Evolutionary conservation across 768 basidiomycete genomes (phyloP), one percentile per base, ranked within the genome.

Genomic region (Boletellus ananiceps): DNA sequence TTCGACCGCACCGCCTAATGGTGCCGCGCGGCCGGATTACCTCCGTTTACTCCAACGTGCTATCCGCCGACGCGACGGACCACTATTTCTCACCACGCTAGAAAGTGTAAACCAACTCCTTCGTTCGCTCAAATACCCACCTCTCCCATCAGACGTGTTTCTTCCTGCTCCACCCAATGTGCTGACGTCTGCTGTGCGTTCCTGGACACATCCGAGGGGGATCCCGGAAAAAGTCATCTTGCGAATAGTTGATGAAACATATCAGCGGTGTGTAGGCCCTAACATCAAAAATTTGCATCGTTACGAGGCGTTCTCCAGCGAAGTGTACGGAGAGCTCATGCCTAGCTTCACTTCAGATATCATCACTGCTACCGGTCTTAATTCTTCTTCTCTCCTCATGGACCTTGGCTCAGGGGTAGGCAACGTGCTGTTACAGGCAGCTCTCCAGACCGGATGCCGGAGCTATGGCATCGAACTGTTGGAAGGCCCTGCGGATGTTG

Each of bases 221-320:
- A 62, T 93, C 23, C 86, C 83, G 0, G 73, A 81, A 40, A 75
- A 78, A 31, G 78, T 93, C 2, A 72, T 87, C 49, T 76, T 83
- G 71, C 83, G 86, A 36, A 79, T 95, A 41, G 75, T 88, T 45
- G 92, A 93, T 38, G 93, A 97, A 72, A 88, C 85, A 33, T 98
- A 99, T 61, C 92, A 97, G 61, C 82, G 96, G 23, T 82, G 83
- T 15, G 93, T 97, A 1, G 94, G 94, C 5, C 96, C 96, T 0
- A 82, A 88, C 58, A 81, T 93, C n/a, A 80, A 81, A 45, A 79
- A 77, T 49, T 76, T 98, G 46, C 84, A 79, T 60, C 80, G 84
- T 57, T 94, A 97, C 65, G 79, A 82, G 59, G 82, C 89, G 27
- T 84, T 94, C 73, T 83, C 88, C 46, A 85, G 84, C 60, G 84